Evolutionary conservation across 1,139 yeast genomes (phyloP).

Genomic region (Geotrichum fermentans): DNA sequence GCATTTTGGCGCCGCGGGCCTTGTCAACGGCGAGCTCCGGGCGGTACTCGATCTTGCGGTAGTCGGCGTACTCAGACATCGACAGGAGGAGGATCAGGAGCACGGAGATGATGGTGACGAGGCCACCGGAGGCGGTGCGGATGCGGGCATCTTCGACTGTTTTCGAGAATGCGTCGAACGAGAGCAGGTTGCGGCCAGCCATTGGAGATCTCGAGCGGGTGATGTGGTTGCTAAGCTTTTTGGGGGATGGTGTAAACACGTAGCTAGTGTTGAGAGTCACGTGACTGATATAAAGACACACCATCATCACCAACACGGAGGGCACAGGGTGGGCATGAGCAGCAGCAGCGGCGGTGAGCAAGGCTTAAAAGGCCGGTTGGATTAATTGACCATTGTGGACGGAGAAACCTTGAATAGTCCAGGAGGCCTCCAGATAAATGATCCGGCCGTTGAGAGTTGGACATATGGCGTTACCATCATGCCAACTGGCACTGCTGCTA

Average conservation of each 20-base stretch:
- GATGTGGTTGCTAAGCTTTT: not conserved
- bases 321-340: no score
- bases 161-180: constrained; percentile 86
- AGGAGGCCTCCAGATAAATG: no score
- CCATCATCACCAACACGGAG: no score
- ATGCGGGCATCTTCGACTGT: constrained; percentile 91
- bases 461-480: no score
- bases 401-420: no score
- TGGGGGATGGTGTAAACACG: not conserved
- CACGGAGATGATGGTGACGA: constrained; percentile 71
- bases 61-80: constrained; percentile 70
- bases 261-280: not conserved
- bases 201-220: no score
- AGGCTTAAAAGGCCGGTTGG: no score
- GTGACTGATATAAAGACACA: no score
- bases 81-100: constrained; percentile 59
- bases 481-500: no score
- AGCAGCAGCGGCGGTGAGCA: no score
- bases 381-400: no score
- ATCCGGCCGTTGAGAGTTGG: no score
- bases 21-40: constrained; percentile 89
- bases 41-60: constrained; percentile 57
- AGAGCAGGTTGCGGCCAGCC: constrained; percentile 41
- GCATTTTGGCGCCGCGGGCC: constrained; percentile 70
- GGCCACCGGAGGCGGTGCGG: constrained; percentile 83